These are phyloP conservation scores for Cystobasidium slooffiae DNA, from an alignment of 1,284 basidiomycete species.

Conservation along the genomic window DNA sequence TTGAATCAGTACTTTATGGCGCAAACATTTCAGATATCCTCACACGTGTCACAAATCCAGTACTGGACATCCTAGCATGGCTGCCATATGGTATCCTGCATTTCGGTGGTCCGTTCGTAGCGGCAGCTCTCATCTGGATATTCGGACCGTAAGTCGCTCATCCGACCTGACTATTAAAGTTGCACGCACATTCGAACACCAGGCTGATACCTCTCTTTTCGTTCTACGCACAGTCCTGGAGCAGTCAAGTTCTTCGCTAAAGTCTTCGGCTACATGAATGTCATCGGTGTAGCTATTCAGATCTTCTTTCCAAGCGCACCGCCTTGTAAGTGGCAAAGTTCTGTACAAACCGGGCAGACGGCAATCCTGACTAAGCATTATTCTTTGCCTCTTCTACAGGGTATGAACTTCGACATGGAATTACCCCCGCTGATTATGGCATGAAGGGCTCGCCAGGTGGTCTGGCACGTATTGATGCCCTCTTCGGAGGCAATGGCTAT, in stretches of 20 bases:
- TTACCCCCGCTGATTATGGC: constrained; percentile 88
- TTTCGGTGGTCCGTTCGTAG: constrained; percentile 80
- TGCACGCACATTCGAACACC: not conserved
- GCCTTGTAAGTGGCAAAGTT: constrained; percentile 64
- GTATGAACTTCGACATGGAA: constrained; percentile 97
- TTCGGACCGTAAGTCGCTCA: constrained; percentile 67
- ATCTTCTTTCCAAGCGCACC: constrained; percentile 90
- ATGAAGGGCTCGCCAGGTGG: constrained; percentile 93
- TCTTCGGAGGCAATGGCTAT: constrained; percentile 81
- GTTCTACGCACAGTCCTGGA: constrained; percentile 57
- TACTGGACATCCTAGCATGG: constrained; percentile 93
- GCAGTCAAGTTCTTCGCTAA: constrained; percentile 83
- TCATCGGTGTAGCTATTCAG: constrained; percentile 85
- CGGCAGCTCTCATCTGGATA: constrained; percentile 76
- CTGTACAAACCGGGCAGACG: not conserved
- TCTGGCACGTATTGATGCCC: constrained; percentile 84
- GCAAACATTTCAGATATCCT: constrained; percentile 97
- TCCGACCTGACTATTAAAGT: not conserved
- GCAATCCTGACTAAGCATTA: not conserved
- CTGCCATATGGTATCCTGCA: constrained; percentile 92
- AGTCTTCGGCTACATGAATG: constrained; percentile 92
- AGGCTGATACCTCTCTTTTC: not conserved
- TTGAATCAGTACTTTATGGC: constrained; percentile 92
- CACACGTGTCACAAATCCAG: constrained; percentile 87
- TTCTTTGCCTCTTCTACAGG: constrained; percentile 60